Conservation (phyloP, 2,329 filamentous ascomycete genomes). For the Cladophialophora immunda region DNA sequence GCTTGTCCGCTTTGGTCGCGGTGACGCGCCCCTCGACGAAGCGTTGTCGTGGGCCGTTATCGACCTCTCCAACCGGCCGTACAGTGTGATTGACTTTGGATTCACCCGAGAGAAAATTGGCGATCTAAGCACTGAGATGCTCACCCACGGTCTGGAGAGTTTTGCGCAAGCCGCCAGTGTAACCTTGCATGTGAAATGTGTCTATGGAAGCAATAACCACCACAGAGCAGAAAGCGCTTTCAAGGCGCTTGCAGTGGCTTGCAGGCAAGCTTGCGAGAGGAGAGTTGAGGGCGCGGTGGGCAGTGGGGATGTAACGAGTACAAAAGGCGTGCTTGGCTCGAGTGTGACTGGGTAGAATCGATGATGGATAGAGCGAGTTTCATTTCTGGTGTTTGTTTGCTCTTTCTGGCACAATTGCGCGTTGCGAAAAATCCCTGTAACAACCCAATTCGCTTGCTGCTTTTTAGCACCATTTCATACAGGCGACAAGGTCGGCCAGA, state of each 20-base stretch:
- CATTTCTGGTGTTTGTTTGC: conserved; percentile 1
- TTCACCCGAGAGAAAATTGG: conserved; percentile 92
- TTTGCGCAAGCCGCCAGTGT: conserved; percentile 90
- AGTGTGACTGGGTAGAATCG: conserved; percentile 37
- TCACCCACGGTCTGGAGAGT: conserved; percentile 92
- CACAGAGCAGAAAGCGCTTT: conserved; percentile 96
- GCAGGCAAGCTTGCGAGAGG: conserved; percentile 77
- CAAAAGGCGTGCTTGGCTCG: conserved; percentile 80
- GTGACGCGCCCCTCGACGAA: conserved; percentile 94
- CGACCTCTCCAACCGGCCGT: conserved; percentile 92
- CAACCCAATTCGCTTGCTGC: background rate
- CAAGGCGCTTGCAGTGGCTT: conserved; percentile 90
- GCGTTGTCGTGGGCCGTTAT: conserved; percentile 92
- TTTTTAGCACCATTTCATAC: background rate
- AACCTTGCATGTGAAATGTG: conserved; percentile 93
- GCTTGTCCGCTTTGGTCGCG: conserved; percentile 87
- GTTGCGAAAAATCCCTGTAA: background rate
- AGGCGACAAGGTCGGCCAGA: background rate
- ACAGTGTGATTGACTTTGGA: conserved; percentile 81
- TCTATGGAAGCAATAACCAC: conserved; percentile 92
- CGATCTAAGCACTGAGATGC: conserved; percentile 93
- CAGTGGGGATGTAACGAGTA: conserved; percentile 91
- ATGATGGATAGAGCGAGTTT: background rate
- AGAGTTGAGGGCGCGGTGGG: conserved; percentile 79
- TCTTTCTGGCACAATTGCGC: background rate